phyloP scores from a whole-genome alignment of 2,329 filamentous ascomycete genomes.

The Teratosphaeria pseudoeucalypti region DNA sequence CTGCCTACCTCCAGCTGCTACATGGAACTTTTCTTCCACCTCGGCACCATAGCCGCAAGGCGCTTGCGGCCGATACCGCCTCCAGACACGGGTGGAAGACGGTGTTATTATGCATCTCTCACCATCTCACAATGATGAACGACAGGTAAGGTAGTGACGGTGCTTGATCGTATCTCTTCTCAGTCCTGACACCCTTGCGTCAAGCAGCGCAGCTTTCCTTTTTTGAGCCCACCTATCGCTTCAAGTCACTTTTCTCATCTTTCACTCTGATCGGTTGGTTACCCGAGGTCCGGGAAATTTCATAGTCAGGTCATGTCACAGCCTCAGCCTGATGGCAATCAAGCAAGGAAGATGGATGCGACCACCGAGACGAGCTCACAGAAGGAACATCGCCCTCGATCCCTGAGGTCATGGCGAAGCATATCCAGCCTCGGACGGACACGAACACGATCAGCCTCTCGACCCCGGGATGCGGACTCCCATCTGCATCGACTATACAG shows the following conservation, averaged over 20 bases:
- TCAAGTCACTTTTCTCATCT: not conserved
- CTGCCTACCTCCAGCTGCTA: not conserved
- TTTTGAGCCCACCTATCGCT: not conserved
- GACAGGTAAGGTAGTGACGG: not conserved
- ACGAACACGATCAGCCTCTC: not conserved
- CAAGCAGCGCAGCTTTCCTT: not conserved
- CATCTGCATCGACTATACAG: constrained; percentile 1
- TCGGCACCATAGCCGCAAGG: not conserved
- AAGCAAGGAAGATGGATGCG: not conserved
- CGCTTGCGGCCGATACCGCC: not conserved
- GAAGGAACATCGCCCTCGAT: not conserved
- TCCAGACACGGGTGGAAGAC: not conserved
- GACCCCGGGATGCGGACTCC: not conserved
- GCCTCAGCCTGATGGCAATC: not conserved
- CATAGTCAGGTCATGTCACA: not conserved
- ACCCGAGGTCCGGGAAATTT: not conserved
- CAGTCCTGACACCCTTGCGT: not conserved
- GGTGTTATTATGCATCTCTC: not conserved
- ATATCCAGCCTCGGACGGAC: not conserved
- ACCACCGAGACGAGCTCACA: not conserved
- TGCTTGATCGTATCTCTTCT: not conserved
- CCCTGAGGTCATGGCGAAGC: not conserved
- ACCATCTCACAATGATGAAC: not conserved
- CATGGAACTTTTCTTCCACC: not conserved
- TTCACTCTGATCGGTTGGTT: not conserved